Evolutionary conservation across 2,329 filamentous ascomycete species (phyloP), one percentile per base, ranked within the genome.

Genomic region (Neoscytalidium dimidiatum): DNA sequence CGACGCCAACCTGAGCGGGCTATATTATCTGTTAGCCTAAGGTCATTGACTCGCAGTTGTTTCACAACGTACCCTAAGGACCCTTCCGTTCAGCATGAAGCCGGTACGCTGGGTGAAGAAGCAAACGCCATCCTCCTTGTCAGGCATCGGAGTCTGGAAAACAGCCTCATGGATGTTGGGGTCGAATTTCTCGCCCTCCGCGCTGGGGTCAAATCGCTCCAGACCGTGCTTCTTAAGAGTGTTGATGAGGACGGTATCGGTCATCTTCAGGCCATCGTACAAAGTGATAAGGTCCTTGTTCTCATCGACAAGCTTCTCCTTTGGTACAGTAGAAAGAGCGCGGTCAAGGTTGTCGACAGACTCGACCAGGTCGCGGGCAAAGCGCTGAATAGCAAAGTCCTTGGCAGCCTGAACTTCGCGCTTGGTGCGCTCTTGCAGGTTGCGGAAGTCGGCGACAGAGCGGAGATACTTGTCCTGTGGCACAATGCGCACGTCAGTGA

Each of bases 321-420:
- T 77, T 21, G 92, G 88, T 13, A 97, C 94, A 73, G 89, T 92
- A 68, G 83, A 79, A 48, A 99, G 87, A 48, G 95, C 95, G 70
- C 94, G 94, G 81, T 99, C 95, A 69, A 99, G 89, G 85, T 98
- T 99, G 82, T 99, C 95, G 74, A 99, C 89, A 75, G 88, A 92
- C 78, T 99, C 95, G 71, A 98, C 88, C 51, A 99, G 89, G 80
- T 99, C 95, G 79, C 92, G 91, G 75, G 94, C 92, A 81, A 99
- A 98, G 71, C 90, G 83, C 78, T 97, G 92, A 74, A 99, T 95
- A 74, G 94, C 95, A 73, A 97, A 99, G 81, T 96, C 92, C 72
- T 90, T 90, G 21, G 94, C 92, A 21, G 86, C 81, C 80, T 95
- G 92, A 77, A 96, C 90, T 71, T 99, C 95, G 75, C 95, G 92